Conservation (phyloP, 441 rosid species). For the Erodium trifolium region DNA sequence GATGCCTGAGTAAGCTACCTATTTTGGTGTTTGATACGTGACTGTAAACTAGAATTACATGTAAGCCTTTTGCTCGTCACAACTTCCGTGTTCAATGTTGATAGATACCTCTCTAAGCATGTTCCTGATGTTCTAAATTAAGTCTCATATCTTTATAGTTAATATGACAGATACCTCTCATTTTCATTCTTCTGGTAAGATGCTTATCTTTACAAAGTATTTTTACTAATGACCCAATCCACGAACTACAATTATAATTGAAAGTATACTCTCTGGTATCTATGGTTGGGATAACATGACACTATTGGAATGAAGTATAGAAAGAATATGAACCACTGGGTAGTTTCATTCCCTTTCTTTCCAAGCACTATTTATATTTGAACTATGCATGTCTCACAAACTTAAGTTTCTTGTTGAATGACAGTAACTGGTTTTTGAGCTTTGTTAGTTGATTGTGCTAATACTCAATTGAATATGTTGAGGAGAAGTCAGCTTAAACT, state of each 20-base stretch:
- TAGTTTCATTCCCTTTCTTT: not conserved
- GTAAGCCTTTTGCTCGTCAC: not conserved
- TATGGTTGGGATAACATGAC: not conserved
- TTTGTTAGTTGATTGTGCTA: not conserved
- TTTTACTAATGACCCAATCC: not conserved
- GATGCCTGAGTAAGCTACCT: not conserved
- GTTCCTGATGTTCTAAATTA: not conserved
- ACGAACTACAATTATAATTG: not conserved
- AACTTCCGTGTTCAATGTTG: not conserved
- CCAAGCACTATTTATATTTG: not conserved
- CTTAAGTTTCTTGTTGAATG: not conserved
- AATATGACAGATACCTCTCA: not conserved
- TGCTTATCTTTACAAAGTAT: not conserved
- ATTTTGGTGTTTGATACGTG: not conserved
- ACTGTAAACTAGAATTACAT: not conserved
- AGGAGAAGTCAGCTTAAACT: not conserved
- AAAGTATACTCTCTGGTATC: not conserved
- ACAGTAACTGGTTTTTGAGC: not conserved
- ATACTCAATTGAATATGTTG: not conserved
- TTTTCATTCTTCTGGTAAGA: not conserved
- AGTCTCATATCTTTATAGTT: not conserved
- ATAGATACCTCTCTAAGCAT: not conserved
- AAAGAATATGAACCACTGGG: not conserved
- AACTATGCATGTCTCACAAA: not conserved
- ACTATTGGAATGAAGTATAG: constrained; percentile 1